Conservation (phyloP, 495 filamentous ascomycete genomes). For the Aspergillus nanangensis region DNA sequence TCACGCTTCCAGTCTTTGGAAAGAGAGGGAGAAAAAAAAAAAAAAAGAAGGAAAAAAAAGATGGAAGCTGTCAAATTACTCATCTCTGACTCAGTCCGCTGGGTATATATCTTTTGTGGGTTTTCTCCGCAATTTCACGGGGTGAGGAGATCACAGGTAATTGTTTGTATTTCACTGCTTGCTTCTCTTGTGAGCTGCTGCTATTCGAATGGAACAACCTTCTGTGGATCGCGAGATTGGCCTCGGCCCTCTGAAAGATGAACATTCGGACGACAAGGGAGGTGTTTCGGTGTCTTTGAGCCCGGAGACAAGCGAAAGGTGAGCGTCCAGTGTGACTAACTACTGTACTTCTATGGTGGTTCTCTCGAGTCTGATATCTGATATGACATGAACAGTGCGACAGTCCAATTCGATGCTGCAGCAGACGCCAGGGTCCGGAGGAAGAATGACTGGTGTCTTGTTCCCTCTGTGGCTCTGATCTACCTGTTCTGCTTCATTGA, state of each 20-base stretch:
- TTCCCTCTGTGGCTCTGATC: constrained; percentile 42
- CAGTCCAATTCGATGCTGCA: constrained; percentile 4
- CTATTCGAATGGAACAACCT: neutral
- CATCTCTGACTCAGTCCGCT: neutral
- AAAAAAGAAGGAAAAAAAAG: neutral
- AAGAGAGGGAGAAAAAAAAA: too few relatives aligned
- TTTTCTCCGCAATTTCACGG: too few relatives aligned
- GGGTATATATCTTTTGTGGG: too few relatives aligned
- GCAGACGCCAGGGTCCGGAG: constrained; percentile 48
- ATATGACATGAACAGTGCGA: neutral
- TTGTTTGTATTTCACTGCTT: too few relatives aligned
- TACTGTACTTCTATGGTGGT: neutral
- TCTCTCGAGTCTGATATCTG: neutral
- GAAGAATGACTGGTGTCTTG: constrained; percentile 44
- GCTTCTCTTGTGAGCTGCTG: neutral
- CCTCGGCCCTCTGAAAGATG: neutral
- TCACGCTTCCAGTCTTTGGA: neutral
- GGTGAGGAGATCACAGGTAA: too few relatives aligned
- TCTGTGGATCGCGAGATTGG: neutral
- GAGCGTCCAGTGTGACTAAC: neutral
- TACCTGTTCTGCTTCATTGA: constrained; percentile 54
- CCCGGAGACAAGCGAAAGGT: neutral
- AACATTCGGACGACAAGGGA: neutral
- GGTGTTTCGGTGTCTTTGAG: neutral
- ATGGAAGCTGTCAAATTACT: neutral